Evolutionary conservation across 163 green algal genomes (phyloP).

Genomic region (Scenedesmus sp.): DNA sequence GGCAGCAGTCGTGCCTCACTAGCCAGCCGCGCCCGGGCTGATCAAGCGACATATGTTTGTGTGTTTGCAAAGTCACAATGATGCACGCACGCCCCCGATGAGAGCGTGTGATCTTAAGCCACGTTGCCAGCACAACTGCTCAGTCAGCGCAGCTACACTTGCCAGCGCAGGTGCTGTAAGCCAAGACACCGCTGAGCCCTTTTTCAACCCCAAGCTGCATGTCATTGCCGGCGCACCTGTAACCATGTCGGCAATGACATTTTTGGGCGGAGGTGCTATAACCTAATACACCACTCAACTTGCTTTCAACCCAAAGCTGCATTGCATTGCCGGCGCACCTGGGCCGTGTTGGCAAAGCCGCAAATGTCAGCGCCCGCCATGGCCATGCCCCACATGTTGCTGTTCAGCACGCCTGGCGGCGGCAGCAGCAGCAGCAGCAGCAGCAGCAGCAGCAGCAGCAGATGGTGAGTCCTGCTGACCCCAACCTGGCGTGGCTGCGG

Average conservation of each 20-base stretch:
- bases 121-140: neutral
- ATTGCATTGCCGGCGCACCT: too few relatives aligned
- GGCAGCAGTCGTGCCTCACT: too few relatives aligned
- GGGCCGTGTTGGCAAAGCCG: constrained; percentile 74
- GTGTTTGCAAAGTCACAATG: too few relatives aligned
- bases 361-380: constrained; percentile 75
- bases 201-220: too few relatives aligned
- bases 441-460: neutral
- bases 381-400: constrained; percentile 68
- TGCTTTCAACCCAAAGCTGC: too few relatives aligned
- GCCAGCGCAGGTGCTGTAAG: constrained; percentile 36
- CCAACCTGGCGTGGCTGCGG: too few relatives aligned
- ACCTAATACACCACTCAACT: too few relatives aligned
- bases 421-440: constrained; percentile 9
- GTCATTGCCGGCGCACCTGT: neutral
- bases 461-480: neutral
- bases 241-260: neutral
- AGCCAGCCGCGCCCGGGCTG: too few relatives aligned
- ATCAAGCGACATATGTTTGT: too few relatives aligned
- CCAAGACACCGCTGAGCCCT: neutral
- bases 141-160: constrained; percentile 80
- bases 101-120: too few relatives aligned
- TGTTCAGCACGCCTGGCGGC: constrained; percentile 64
- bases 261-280: too few relatives aligned
- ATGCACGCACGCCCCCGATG: too few relatives aligned